Evolutionary conservation across 2,329 filamentous ascomycete species (phyloP).

Genomic region (Fusarium newnesense): DNA sequence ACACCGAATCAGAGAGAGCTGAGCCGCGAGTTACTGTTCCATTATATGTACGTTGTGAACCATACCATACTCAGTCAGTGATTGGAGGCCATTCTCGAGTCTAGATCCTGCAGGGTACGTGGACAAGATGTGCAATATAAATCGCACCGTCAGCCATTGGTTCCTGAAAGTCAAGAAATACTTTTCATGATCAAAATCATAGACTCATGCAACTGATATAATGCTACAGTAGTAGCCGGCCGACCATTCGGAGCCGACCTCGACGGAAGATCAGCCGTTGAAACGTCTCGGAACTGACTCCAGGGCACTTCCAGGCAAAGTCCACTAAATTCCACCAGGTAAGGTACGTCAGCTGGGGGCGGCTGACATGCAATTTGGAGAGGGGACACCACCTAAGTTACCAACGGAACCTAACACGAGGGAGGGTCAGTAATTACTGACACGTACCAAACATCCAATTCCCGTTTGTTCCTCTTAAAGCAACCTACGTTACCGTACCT

Average conservation of each 20-base stretch:
- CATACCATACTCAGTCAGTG: not conserved
- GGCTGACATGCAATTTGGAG: constrained; percentile 40
- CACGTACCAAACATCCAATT: constrained; percentile 22
- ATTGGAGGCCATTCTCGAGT: not conserved
- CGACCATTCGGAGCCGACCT: constrained; percentile 21
- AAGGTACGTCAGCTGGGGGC: not conserved
- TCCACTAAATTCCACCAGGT: constrained; percentile 41
- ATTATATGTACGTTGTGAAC: not conserved
- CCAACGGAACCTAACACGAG: constrained; percentile 13
- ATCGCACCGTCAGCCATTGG: not conserved
- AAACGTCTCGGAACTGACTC: constrained; percentile 20
- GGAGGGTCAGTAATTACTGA: constrained; percentile 24
- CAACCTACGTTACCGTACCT: not conserved
- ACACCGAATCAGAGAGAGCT: not conserved
- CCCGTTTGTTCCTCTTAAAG: constrained; percentile 27
- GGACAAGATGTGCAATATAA: not conserved
- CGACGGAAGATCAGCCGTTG: constrained; percentile 18
- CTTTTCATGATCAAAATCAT: not conserved
- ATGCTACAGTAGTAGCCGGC: constrained; percentile 17
- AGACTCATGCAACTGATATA: not conserved
- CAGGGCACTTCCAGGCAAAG: constrained; percentile 29
- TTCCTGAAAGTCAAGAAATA: not conserved
- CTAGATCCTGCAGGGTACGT: not conserved
- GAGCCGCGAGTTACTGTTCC: not conserved
- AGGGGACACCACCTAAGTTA: constrained; percentile 7